Evolutionary conservation across 2,329 filamentous ascomycete genomes (phyloP), one percentile per base, ranked within the genome.

Genomic region (Aurifilum marmelostoma): DNA sequence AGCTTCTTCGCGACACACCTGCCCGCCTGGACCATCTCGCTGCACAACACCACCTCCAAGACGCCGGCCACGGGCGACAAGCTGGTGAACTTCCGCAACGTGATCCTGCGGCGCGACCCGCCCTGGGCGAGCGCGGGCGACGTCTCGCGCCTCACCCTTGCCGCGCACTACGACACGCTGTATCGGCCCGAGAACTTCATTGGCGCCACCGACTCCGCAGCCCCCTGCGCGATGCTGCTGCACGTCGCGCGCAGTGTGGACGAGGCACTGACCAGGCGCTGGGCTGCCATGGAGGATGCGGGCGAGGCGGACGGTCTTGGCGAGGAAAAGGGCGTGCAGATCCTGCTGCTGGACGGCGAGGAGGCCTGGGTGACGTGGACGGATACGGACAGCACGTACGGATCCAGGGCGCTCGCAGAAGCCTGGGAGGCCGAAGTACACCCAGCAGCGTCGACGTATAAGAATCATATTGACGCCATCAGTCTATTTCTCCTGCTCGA

Each of bases 401-500:
- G 93, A 0, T 85, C 92, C 12, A 86, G 91, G 74, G 85, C 91
- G 3, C 82, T 97, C 24, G 92, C 93, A 2, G 85, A 88, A 67
- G 82, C 87, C 61, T 96, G 93, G 93, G 91, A 93, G 72, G 75
- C 79, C 1, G 84, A 86, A 1, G 77, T 84, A 54, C 87, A 95
- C 75, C 87, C 91, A 3, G 89, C 90, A 1, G 83, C 89, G 76
- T 90, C 91, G 3, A 88, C 85, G 3, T 95, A 91, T 79, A 87
- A 85, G 72, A 93, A 87, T 39, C 87, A 88, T 0, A 79, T 96
- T 5, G 85, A 86, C 37, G 90, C 92, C 65, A 95, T 97, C 71
- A 88, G 88, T 54, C 81, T 95, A 14, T 97, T 98, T 77, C 85
- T 98, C 11, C 88, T 98, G n/a, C 87, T 98, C 39, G 96, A 98